These are phyloP conservation scores for Penicillium griseofulvum DNA, from an alignment of 2,329 filamentous ascomycete species.

Conservation along the genomic window DNA sequence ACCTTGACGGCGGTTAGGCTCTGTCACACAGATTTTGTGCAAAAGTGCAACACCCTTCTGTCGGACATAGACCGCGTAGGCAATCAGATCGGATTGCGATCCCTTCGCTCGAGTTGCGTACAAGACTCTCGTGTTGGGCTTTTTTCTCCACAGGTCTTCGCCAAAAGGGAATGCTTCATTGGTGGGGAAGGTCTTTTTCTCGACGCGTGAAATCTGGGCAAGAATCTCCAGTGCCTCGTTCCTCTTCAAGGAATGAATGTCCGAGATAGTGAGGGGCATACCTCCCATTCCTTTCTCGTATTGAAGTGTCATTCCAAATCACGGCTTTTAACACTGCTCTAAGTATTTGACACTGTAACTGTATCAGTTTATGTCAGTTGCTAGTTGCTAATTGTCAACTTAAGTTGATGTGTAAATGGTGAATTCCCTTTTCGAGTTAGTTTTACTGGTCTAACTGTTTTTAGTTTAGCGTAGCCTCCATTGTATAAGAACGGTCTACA, in stretches of 20 bases:
- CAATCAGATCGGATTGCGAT: slow-evolving; percentile 32
- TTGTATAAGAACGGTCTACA: too few species aligned
- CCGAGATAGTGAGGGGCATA: slow-evolving; percentile 27
- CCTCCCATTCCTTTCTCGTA: slow-evolving; percentile 9
- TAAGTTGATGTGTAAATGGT: too few species aligned
- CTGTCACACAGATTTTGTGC: slow-evolving; percentile 53
- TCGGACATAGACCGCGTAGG: slow-evolving; percentile 50
- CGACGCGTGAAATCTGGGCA: slow-evolving; percentile 39
- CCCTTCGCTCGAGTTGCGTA: slow-evolving; percentile 29
- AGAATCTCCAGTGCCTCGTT: slow-evolving; percentile 38
- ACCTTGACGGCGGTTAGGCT: slow-evolving; percentile 47
- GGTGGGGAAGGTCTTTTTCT: slow-evolving; percentile 52
- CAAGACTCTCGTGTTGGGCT: slow-evolving; percentile 49
- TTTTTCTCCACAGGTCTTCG: slow-evolving; percentile 46
- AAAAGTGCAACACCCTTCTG: slow-evolving; percentile 47
- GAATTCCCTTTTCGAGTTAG: too few species aligned
- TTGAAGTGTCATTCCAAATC: slow-evolving; percentile 24
- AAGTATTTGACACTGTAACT: not conserved
- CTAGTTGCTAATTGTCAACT: too few species aligned
- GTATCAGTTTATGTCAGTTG: not conserved
- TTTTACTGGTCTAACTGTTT: too few species aligned
- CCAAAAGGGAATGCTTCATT: slow-evolving; percentile 52
- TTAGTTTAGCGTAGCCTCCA: too few species aligned
- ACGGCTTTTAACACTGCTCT: not conserved
- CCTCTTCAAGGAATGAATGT: slow-evolving; percentile 40